Evolutionary conservation across 2,329 filamentous ascomycete genomes (phyloP), one percentile per base, ranked within the genome.

Genomic region (Pestalotiopsis sp.): DNA sequence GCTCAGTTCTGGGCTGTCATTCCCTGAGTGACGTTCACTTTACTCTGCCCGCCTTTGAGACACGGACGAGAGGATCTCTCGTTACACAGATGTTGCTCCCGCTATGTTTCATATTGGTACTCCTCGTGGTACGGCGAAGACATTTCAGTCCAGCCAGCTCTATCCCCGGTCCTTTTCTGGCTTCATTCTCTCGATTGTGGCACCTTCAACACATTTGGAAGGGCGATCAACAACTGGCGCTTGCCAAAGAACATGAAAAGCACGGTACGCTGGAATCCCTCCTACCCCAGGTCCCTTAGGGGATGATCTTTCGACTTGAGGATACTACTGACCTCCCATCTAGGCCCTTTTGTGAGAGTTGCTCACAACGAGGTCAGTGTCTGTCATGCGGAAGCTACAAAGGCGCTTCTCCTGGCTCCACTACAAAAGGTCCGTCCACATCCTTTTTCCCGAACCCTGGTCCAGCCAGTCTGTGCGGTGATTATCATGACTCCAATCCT

Each of bases 131-230:
- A 20, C 41, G 61, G 4, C 49, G 62, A 41, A 36, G 56, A 20
- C 61, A 68, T 13, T 58, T 68, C 14, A 38, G 62, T 14, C 52
- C 62, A 17, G 9, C 49, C 41, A 68, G 62, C 41, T 41, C 25
- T 7, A 41, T 66, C n/a, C 64, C 64, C n/a, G 64, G 64, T 14
- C 64, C 64, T 41, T 66, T 58, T 39, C 27, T 66, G 56, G 64
- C 64, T 12, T 57, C 64, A 12, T 36, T 66, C 17, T 58, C 64
- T 45, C 45, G 64, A 9, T 27, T 66, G 4, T 66, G 52, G 64
- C 64, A 66, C 38, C 45, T 66, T 5, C 23, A 20, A 12, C 23
- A 57, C 4, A 59, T 66, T 27, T 13, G 14, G 2, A 38, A 27
- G 27, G 67, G 62, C 49, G 49, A 38, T n/a, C 62, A 68, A 23